A percentile compares a stretch with the other conserved stretches of the same genome.
Conservation (phyloP, 176 grass and related monocot genomes). For the Oropetium thomaeum region DNA sequence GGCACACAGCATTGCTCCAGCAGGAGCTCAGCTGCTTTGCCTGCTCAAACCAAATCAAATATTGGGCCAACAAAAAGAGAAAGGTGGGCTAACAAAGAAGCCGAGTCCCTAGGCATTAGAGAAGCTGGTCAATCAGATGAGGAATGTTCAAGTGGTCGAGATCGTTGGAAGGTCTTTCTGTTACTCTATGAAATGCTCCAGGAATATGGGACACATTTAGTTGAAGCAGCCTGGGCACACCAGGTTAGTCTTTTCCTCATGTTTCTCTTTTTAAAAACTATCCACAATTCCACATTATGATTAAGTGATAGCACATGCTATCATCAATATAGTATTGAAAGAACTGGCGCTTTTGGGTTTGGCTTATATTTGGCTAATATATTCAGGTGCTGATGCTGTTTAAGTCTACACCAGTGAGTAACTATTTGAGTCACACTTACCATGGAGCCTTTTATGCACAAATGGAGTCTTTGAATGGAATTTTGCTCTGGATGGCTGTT, state of each 20-base stretch:
- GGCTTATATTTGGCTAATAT: conserved; percentile 15
- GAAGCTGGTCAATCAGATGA: conserved; percentile 47
- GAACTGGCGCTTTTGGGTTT: not conserved
- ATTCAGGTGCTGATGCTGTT: conserved; percentile 72
- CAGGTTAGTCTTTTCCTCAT: conserved; percentile 57
- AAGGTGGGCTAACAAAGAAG: conserved; percentile 80
- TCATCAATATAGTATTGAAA: not conserved
- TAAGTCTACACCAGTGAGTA: conserved; percentile 52
- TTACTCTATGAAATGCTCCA: conserved; percentile 96
- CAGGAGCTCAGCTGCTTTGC: conserved; percentile 21
- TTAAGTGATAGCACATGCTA: not conserved
- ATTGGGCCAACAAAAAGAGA: conserved; percentile 63
- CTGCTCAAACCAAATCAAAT: conserved; percentile 27
- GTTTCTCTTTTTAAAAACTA: conserved; percentile 17
- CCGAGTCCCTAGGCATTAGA: conserved; percentile 67
- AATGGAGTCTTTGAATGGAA: conserved; percentile 67
- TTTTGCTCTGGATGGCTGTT: conserved; percentile 82
- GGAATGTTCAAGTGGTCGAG: conserved; percentile 52
- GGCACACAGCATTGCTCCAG: conserved; percentile 38
- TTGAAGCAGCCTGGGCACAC: conserved; percentile 92
- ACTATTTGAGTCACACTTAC: conserved; percentile 27
- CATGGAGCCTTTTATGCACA: conserved; percentile 51
- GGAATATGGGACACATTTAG: conserved; percentile 93
- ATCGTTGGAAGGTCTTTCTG: conserved; percentile 76
- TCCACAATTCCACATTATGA: conserved; percentile 2